Conservation (phyloP, 768 basidiomycete species). For the Pulveroboletus sp. region DNA sequence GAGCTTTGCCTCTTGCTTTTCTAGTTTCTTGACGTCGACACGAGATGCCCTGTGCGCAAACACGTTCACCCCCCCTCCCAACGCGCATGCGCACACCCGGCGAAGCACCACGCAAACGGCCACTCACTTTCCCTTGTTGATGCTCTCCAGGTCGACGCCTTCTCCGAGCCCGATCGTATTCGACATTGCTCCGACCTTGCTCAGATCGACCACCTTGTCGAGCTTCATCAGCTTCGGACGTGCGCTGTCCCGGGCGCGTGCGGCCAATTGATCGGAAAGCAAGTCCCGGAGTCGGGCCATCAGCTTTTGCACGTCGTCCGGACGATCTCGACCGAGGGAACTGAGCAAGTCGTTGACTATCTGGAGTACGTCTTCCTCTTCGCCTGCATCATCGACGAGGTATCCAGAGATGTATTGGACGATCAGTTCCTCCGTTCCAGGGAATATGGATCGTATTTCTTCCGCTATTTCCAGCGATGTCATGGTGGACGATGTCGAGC, state of each 20-base stretch:
- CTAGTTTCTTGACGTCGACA: conserved; percentile 92
- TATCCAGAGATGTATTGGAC: conserved; percentile 87
- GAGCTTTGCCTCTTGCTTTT: conserved; percentile 96
- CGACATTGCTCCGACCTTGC: conserved; percentile 71
- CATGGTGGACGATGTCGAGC: conserved; percentile 37
- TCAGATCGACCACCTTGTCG: conserved; percentile 87
- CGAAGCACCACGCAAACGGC: not conserved
- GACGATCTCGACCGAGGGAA: conserved; percentile 64
- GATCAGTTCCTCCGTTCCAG: conserved; percentile 79
- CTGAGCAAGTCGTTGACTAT: conserved; percentile 69
- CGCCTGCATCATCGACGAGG: conserved; percentile 82
- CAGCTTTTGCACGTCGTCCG: conserved; percentile 59
- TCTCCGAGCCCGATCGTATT: conserved; percentile 75
- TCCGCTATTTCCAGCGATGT: conserved; percentile 74
- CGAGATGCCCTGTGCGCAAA: conserved; percentile 64
- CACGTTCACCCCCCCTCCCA: conserved; percentile 3
- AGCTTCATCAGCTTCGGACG: conserved; percentile 69
- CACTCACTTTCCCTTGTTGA: conserved; percentile 87
- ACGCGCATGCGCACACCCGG: conserved; percentile 1
- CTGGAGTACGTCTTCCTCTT: conserved; percentile 83
- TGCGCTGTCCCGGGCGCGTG: conserved; percentile 52
- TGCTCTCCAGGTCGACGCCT: conserved; percentile 85
- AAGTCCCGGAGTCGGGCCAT: conserved; percentile 61
- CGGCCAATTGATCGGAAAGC: conserved; percentile 59
- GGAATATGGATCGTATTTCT: conserved; percentile 65